These are phyloP conservation scores for Fusarium equiseti DNA, from an alignment of 2,329 filamentous ascomycete genomes.

Conservation along the genomic window DNA sequence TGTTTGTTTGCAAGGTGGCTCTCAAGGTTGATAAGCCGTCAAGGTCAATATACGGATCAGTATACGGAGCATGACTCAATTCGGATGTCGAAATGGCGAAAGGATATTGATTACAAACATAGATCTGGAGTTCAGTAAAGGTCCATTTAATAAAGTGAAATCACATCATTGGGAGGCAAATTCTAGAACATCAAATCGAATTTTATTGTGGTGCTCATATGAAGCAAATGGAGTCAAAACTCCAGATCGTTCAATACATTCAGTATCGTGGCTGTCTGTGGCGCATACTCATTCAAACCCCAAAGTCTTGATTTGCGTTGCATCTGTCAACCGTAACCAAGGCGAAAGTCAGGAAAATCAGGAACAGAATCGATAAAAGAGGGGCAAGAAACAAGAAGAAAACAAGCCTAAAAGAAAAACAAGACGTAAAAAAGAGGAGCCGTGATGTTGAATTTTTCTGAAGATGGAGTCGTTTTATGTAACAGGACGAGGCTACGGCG, in stretches of 20 bases:
- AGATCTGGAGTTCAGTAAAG: background rate
- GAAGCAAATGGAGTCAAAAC: background rate
- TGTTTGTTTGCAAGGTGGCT: constrained; percentile 12
- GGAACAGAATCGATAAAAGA: constrained; percentile 19
- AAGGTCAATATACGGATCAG: background rate
- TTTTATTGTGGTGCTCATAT: background rate
- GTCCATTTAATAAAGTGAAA: constrained; percentile 12
- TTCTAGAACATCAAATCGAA: constrained; percentile 5
- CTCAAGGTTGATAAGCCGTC: constrained; percentile 17
- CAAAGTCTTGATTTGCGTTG: background rate
- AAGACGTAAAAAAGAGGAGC: constrained; percentile 41
- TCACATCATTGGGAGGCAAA: constrained; percentile 34
- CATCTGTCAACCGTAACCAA: constrained; percentile 12
- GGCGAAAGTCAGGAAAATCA: constrained; percentile 17
- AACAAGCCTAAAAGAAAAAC: constrained; percentile 15
- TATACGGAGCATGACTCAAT: constrained; percentile 8
- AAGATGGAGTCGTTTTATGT: constrained; percentile 34
- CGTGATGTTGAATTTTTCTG: constrained; percentile 3
- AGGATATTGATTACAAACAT: constrained; percentile 26
- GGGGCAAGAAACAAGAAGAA: constrained; percentile 12
- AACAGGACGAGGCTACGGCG: constrained; percentile 26
- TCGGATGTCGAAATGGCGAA: constrained; percentile 40
- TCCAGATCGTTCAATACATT: constrained; percentile 4
- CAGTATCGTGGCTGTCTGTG: constrained; percentile 24
- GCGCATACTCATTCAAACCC: constrained; percentile 7